Percentiles rank a stretch among this genome's conserved stretches.
These are phyloP conservation scores for Leptosphaerulina australis DNA, from an alignment of 2,329 filamentous ascomycete species.

Conservation along the genomic window DNA sequence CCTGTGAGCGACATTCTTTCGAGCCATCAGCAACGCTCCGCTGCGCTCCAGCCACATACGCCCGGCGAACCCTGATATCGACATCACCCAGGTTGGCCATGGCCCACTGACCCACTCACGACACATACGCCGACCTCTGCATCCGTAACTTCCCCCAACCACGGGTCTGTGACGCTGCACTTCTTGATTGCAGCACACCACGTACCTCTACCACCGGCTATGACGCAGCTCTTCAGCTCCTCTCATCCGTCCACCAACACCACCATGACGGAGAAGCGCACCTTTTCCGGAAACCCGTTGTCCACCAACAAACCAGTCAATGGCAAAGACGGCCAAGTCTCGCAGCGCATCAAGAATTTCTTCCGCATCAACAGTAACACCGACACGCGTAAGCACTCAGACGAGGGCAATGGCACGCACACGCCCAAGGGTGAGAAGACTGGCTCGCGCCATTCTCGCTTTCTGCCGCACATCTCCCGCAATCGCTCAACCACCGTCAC, in stretches of 20 bases:
- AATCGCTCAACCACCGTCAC: conserved; percentile 89
- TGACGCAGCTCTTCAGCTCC: conserved; percentile 54
- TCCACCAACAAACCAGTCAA: conserved; percentile 56
- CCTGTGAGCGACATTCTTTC: conserved; percentile 37
- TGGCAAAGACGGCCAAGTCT: conserved; percentile 60
- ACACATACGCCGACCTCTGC: conserved; percentile 20
- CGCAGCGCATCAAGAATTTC: conserved; percentile 71
- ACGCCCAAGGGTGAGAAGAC: conserved; percentile 67
- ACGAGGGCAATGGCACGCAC: conserved; percentile 45
- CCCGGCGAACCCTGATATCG: conserved; percentile 24
- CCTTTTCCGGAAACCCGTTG: conserved; percentile 55
- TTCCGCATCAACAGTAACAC: conserved; percentile 68
- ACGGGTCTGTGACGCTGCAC: conserved; percentile 9
- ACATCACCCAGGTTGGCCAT: conserved; percentile 34
- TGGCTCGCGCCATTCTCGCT: conserved; percentile 81
- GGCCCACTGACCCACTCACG: conserved; percentile 43
- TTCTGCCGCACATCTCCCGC: conserved; percentile 85
- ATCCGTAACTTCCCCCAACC: neutral
- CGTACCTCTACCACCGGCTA: conserved; percentile 24
- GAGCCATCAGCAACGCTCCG: conserved; percentile 18
- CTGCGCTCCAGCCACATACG: conserved; percentile 32
- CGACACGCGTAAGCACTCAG: conserved; percentile 50
- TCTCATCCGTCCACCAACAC: conserved; percentile 45
- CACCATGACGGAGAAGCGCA: conserved; percentile 54
- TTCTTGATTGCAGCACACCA: conserved; percentile 5